Conservation (phyloP, 768 basidiomycete species). For the Suillus lakei region DNA sequence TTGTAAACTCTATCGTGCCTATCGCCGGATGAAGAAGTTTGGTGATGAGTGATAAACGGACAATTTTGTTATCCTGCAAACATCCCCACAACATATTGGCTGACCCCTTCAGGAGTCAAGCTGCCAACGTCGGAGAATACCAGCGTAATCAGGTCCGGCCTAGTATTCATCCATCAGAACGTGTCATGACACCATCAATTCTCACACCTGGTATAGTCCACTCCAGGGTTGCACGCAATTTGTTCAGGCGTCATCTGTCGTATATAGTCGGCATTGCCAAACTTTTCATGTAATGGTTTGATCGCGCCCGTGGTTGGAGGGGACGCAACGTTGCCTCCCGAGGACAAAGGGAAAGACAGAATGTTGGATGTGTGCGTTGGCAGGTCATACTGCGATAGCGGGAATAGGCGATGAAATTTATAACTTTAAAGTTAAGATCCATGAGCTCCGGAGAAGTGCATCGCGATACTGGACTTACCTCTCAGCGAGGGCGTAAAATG, state of each 20-base stretch:
- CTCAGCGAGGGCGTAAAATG: slow-evolving; percentile 95
- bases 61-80: slow-evolving; percentile 66
- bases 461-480: slow-evolving; percentile 54
- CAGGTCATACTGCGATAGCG: slow-evolving; percentile 88
- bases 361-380: slow-evolving; percentile 80
- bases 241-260: slow-evolving; percentile 76
- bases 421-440: slow-evolving; percentile 59
- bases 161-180: slow-evolving; percentile 39
- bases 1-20: slow-evolving; percentile 41
- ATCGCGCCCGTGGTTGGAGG: slow-evolving; percentile 12
- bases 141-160: slow-evolving; percentile 91
- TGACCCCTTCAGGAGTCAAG: slow-evolving; percentile 90
- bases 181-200: slow-evolving; percentile 15
- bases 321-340: slow-evolving; percentile 14
- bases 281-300: slow-evolving; percentile 9
- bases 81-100: slow-evolving; percentile 95
- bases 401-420: slow-evolving; percentile 97
- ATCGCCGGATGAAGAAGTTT: slow-evolving; percentile 1
- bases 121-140: slow-evolving; percentile 96
- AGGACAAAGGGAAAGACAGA: slow-evolving; percentile 65
- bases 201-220: slow-evolving; percentile 88
- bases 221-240: slow-evolving; percentile 81
- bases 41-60: slow-evolving; percentile 11
- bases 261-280: slow-evolving; percentile 11
- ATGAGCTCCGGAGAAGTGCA: slow-evolving; percentile 22